These are phyloP conservation scores for Ustilago esculenta DNA, from an alignment of 1,284 basidiomycete genomes.

Conservation along the genomic window DNA sequence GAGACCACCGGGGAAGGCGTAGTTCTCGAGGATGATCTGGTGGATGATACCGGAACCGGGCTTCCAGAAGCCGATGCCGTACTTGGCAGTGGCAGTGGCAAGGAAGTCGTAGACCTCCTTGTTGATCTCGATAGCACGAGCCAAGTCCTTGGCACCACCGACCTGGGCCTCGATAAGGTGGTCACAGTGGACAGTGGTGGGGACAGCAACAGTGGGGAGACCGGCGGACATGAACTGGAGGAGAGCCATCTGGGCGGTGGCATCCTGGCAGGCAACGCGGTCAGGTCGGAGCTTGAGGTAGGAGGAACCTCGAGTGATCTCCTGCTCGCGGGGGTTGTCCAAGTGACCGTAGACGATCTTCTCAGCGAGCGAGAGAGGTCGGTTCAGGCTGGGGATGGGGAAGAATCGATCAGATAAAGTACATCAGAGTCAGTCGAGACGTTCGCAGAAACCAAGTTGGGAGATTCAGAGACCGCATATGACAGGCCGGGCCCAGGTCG, in stretches of 20 bases:
- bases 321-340: constrained; percentile 66
- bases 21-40: constrained; percentile 87
- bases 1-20: constrained; percentile 96
- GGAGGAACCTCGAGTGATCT: constrained; percentile 63
- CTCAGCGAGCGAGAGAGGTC: constrained; percentile 64
- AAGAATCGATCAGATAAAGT: background rate
- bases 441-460: background rate
- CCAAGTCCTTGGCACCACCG: constrained; percentile 91
- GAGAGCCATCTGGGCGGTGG: constrained; percentile 99
- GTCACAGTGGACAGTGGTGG: constrained; percentile 92
- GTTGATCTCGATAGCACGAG: constrained; percentile 91
- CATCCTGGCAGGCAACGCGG: constrained; percentile 99
- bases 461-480: too few relatives aligned
- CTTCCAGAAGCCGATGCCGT: constrained; percentile 99
- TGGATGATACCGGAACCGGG: constrained; percentile 88
- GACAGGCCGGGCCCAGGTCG: too few relatives aligned
- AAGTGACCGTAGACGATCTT: constrained; percentile 68
- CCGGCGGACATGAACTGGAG: constrained; percentile 99
- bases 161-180: constrained; percentile 98
- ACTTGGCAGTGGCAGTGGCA: constrained; percentile 96
- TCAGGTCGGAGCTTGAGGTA: constrained; percentile 67
- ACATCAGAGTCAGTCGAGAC: constrained; percentile 7
- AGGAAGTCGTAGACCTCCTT: constrained; percentile 99
- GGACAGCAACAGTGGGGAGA: constrained; percentile 84
- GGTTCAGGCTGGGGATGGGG: constrained; percentile 61